A percentile compares a stretch with the other conserved stretches of the same genome.
Evolutionary conservation across 2,329 filamentous ascomycete species (phyloP).

Genomic region (Akanthomyces uredinophilus): DNA sequence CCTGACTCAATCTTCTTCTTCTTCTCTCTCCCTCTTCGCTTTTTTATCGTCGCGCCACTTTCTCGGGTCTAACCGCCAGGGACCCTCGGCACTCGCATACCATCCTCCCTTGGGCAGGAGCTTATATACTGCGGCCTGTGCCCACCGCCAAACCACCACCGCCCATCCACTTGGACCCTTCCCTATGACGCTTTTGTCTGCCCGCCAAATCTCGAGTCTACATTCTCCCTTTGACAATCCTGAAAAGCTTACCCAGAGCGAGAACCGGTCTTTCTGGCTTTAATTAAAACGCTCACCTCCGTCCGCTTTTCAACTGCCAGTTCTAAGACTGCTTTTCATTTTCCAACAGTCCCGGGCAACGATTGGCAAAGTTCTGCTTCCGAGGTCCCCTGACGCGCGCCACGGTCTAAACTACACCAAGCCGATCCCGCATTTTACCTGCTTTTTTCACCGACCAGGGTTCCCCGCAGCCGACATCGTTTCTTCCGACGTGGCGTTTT

Average conservation of each 20-base stretch:
- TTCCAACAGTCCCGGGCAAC: background rate
- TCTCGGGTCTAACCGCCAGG: background rate
- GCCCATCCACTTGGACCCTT: background rate
- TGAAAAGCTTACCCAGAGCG: background rate
- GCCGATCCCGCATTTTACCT: background rate
- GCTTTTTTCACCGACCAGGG: background rate
- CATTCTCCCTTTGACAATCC: background rate
- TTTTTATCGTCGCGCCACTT: background rate
- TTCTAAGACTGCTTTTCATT: background rate
- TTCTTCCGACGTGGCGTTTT: background rate
- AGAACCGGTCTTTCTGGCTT: background rate
- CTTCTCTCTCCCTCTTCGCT: background rate
- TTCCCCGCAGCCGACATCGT: conserved; percentile 10
- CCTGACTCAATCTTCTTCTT: background rate
- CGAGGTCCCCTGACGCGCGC: background rate
- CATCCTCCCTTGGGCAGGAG: background rate
- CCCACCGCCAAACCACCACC: background rate
- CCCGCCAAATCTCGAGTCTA: background rate
- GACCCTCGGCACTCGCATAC: too few relatives aligned
- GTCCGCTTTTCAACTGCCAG: too few relatives aligned
- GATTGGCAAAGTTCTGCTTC: background rate
- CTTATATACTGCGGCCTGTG: background rate
- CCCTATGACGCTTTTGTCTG: conserved; percentile 5
- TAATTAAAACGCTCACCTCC: too few relatives aligned
- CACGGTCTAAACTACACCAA: background rate